Conservation (phyloP, 305 asterid genomes). For the Solanum hybrid region DNA sequence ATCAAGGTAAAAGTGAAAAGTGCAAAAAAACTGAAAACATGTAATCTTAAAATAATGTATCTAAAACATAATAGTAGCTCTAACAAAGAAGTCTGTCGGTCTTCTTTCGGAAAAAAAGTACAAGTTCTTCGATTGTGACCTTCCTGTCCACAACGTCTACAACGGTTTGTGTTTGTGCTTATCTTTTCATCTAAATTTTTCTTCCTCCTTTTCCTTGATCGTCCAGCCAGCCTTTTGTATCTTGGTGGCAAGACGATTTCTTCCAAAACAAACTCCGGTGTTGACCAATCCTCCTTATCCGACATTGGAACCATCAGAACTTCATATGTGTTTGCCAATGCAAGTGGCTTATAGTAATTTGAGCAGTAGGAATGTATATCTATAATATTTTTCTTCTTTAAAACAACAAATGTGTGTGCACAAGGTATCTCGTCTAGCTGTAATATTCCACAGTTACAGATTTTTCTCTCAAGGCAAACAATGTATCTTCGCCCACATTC, state of each 20-base stretch:
- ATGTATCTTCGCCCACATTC: neutral
- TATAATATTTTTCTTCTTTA: neutral
- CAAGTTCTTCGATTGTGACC: too few species aligned
- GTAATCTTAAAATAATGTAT: neutral
- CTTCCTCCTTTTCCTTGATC: neutral
- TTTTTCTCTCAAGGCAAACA: neutral
- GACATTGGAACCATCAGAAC: neutral
- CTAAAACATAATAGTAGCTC: neutral
- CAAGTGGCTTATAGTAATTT: too few species aligned
- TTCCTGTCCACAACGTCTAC: neutral
- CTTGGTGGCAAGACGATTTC: neutral
- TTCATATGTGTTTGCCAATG: neutral
- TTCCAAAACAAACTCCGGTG: neutral
- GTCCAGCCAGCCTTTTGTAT: neutral
- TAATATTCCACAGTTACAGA: too few species aligned
- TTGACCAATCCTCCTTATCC: neutral
- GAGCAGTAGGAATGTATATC: neutral
- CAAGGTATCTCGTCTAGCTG: too few species aligned
- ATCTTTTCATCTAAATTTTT: too few species aligned
- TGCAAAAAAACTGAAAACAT: too few species aligned
- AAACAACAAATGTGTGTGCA: neutral
- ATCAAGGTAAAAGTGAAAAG: neutral
- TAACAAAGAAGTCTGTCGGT: neutral
- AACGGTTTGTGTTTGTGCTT: neutral
- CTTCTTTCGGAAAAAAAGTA: neutral